These are phyloP conservation scores for Lojkania enalia DNA, from an alignment of 2,329 filamentous ascomycete genomes.

Conservation along the genomic window DNA sequence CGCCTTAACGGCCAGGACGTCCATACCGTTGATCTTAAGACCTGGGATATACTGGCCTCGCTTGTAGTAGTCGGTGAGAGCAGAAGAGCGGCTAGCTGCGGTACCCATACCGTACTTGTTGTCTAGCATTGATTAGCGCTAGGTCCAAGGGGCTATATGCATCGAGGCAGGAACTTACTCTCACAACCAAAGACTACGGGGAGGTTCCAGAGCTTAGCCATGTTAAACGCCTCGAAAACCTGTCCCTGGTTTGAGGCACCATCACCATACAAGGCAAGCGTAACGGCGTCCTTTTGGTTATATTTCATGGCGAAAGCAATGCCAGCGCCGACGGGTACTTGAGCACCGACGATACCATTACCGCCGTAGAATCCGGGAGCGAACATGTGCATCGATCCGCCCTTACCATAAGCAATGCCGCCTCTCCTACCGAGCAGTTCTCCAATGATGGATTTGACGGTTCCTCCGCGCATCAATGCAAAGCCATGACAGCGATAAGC, in stretches of 20 bases:
- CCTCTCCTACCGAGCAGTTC: conserved; percentile 93
- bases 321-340: conserved; percentile 95
- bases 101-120: conserved; percentile 99
- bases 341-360: conserved; percentile 98
- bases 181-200: conserved; percentile 96
- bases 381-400: conserved; percentile 99
- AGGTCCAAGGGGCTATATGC: too few species aligned
- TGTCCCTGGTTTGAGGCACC: conserved; percentile 99
- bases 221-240: conserved; percentile 99
- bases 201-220: conserved; percentile 99
- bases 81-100: conserved; percentile 88
- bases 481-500: conserved; percentile 99
- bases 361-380: conserved; percentile 96
- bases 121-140: conserved; percentile 59
- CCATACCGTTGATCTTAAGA: conserved; percentile 99
- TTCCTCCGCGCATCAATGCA: conserved; percentile 91
- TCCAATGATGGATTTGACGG: conserved; percentile 89
- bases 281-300: conserved; percentile 80
- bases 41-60: conserved; percentile 99
- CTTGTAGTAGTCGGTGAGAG: conserved; percentile 99
- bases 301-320: conserved; percentile 98
- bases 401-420: conserved; percentile 98
- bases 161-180: conserved; percentile 65
- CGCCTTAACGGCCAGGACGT: conserved; percentile 95
- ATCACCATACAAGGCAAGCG: conserved; percentile 92